Evolutionary conservation across 768 basidiomycete species (phyloP).

Genomic region (Hygrocybe coccinea): DNA sequence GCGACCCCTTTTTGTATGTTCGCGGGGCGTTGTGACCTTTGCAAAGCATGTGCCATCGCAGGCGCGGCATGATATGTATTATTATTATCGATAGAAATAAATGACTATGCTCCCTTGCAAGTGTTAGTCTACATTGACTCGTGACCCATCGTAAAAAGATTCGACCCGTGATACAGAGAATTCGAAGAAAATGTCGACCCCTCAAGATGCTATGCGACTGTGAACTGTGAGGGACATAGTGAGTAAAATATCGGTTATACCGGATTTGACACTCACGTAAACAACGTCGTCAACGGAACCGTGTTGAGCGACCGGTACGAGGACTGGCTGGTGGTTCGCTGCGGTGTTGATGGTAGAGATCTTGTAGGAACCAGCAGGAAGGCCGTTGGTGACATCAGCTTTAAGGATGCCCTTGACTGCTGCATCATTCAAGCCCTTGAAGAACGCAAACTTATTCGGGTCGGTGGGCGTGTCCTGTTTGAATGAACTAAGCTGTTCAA

Average conservation of each 20-base stretch:
- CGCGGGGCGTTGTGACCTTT: no score
- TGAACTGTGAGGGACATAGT: constrained; percentile 16
- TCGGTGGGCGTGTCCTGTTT: constrained; percentile 45
- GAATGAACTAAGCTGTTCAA: constrained; percentile 48
- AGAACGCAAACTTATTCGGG: constrained; percentile 53
- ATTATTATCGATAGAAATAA: no score
- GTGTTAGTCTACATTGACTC: no score
- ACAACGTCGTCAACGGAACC: constrained; percentile 37
- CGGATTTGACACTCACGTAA: constrained; percentile 24
- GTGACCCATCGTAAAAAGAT: no score
- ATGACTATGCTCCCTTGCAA: no score
- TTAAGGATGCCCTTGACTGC: constrained; percentile 43
- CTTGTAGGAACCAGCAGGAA: constrained; percentile 49
- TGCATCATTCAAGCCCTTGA: constrained; percentile 48
- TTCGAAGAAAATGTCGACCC: background rate
- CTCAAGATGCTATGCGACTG: constrained; percentile 13
- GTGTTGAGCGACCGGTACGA: constrained; percentile 38
- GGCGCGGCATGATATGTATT: no score
- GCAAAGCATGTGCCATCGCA: no score
- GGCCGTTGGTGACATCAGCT: constrained; percentile 48
- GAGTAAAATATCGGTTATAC: background rate
- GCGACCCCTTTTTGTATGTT: no score
- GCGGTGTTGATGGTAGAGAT: constrained; percentile 44
- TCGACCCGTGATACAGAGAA: background rate
- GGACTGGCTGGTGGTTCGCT: constrained; percentile 43